Conservation (phyloP, 768 basidiomycete genomes). For the Agrocybe pediades region DNA sequence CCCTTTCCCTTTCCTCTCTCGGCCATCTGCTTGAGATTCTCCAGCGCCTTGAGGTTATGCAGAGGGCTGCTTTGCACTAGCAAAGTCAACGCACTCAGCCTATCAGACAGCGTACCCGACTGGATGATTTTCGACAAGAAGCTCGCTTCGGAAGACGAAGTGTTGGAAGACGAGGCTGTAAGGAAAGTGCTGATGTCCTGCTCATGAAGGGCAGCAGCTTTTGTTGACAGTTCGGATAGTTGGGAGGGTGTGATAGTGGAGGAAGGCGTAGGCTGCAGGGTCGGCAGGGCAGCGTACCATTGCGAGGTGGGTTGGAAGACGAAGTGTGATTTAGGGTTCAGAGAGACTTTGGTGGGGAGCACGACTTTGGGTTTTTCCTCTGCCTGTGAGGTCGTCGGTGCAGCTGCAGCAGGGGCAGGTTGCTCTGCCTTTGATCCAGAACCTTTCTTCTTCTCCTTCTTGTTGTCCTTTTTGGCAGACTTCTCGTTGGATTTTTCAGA, state of each 20-base stretch:
- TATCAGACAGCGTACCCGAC: constrained; percentile 89
- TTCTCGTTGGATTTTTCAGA: constrained; percentile 1
- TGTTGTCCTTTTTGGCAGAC: constrained; percentile 16
- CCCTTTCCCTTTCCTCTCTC: constrained; percentile 81
- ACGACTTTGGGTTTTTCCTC: constrained; percentile 21
- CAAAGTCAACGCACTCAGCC: constrained; percentile 87
- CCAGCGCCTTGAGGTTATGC: constrained; percentile 82
- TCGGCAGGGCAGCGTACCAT: constrained; percentile 56
- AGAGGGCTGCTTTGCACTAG: constrained; percentile 87
- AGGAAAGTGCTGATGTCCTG: constrained; percentile 47
- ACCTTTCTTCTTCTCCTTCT: constrained; percentile 21
- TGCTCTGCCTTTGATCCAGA: constrained; percentile 13
- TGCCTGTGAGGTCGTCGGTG: not conserved
- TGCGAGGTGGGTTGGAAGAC: constrained; percentile 43
- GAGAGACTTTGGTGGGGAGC: constrained; percentile 35
- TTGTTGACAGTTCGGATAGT: constrained; percentile 45
- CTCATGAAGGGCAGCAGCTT: constrained; percentile 50
- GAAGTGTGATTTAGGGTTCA: constrained; percentile 40
- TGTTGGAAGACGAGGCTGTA: constrained; percentile 48
- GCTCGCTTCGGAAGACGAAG: constrained; percentile 71
- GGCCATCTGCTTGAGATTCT: constrained; percentile 73
- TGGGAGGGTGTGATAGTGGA: constrained; percentile 41
- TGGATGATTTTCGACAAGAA: constrained; percentile 87
- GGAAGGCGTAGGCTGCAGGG: constrained; percentile 33
- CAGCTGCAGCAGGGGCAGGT: constrained; percentile 1